phyloP scores from a whole-genome alignment of 768 basidiomycete genomes.

The Cyathus striatus region DNA sequence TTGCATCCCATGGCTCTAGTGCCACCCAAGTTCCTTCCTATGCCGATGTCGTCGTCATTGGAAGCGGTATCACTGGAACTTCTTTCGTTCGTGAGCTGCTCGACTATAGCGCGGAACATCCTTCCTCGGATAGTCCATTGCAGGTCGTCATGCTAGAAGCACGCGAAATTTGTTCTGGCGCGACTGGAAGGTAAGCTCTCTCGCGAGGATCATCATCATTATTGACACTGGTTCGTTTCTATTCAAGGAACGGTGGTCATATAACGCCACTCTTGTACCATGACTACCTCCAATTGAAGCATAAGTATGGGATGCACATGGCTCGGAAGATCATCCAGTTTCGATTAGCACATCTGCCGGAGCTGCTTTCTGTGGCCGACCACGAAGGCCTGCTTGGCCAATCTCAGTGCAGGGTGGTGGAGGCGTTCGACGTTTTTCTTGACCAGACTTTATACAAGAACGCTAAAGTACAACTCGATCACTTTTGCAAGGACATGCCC shows the following conservation, averaged over 20 bases:
- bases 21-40: slow-evolving; percentile 29
- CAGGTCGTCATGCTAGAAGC: slow-evolving; percentile 78
- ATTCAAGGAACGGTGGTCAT: slow-evolving; percentile 63
- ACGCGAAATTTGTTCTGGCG: slow-evolving; percentile 68
- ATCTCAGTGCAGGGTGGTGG: slow-evolving; percentile 54
- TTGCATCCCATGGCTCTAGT: slow-evolving; percentile 28
- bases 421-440: slow-evolving; percentile 55
- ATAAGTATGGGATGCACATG: slow-evolving; percentile 34
- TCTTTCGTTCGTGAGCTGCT: slow-evolving; percentile 53
- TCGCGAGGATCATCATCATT: slow-evolving; percentile 1
- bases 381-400: slow-evolving; percentile 46
- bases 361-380: slow-evolving; percentile 42
- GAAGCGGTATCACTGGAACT: slow-evolving; percentile 74
- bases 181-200: slow-evolving; percentile 58
- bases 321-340: slow-evolving; percentile 57
- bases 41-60: slow-evolving; percentile 69
- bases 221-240: background rate
- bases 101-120: slow-evolving; percentile 17
- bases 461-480: slow-evolving; percentile 36
- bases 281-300: slow-evolving; percentile 46
- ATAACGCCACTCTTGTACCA: slow-evolving; percentile 55
- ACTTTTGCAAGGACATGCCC: slow-evolving; percentile 48
- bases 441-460: slow-evolving; percentile 32
- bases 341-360: slow-evolving; percentile 50
- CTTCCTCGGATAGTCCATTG: slow-evolving; percentile 17